Evolutionary conservation across 2,329 filamentous ascomycete genomes (phyloP).

Genomic region (Hypoxylon sp.): DNA sequence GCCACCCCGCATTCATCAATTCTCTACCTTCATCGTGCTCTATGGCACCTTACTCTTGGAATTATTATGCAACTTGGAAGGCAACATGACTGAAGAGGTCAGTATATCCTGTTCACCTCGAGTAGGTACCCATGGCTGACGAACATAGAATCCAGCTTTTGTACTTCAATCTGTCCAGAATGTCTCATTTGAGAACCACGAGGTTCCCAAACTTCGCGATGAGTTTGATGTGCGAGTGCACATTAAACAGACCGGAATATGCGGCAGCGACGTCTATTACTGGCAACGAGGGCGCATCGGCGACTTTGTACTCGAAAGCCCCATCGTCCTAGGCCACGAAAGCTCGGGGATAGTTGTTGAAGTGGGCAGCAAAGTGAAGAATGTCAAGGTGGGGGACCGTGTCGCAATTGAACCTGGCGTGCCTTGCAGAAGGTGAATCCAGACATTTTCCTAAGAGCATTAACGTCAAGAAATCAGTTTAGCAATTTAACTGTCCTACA

Average conservation of each 20-base stretch:
- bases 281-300: constrained; percentile 65
- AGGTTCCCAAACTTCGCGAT: constrained; percentile 58
- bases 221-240: constrained; percentile 61
- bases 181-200: constrained; percentile 62
- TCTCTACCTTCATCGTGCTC: neutral
- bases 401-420: constrained; percentile 66
- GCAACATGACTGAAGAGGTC: constrained; percentile 3
- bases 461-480: neutral
- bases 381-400: constrained; percentile 61
- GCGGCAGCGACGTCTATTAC: constrained; percentile 63
- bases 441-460: neutral
- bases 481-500: neutral
- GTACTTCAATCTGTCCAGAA: constrained; percentile 63
- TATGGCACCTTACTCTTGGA: neutral
- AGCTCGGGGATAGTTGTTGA: constrained; percentile 60
- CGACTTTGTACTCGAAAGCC: constrained; percentile 62
- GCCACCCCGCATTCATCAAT: constrained; percentile 2
- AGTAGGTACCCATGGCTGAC: constrained; percentile 11
- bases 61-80: neutral
- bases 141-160: constrained; percentile 61
- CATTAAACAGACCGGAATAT: constrained; percentile 64
- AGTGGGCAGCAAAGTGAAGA: constrained; percentile 59
- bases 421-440: constrained; percentile 56
- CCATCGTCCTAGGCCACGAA: constrained; percentile 66
- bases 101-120: neutral